These are phyloP conservation scores for Neotropicomus parvogracilis DNA, from an alignment of 1,284 basidiomycete genomes.

Conservation along the genomic window DNA sequence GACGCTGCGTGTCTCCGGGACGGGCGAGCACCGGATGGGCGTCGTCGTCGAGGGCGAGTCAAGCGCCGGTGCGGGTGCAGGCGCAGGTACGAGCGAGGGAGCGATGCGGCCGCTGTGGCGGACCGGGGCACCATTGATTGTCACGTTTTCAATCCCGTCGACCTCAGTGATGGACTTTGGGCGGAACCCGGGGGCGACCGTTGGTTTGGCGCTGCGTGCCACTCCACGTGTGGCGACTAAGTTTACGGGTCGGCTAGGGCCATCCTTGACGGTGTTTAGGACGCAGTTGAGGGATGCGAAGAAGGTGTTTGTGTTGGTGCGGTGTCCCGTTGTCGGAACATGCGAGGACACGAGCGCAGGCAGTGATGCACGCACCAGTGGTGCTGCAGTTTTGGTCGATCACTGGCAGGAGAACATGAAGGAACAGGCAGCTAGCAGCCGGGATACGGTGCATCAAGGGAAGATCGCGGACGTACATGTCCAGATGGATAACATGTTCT, in stretches of 20 bases:
- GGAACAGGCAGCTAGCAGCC: background rate
- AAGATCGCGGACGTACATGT: background rate
- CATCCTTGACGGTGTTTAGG: constrained; percentile 31
- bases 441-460: background rate
- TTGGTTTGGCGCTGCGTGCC: constrained; percentile 31
- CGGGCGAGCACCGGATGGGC: constrained; percentile 19
- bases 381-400: background rate
- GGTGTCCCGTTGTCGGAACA: constrained; percentile 7
- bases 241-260: constrained; percentile 22
- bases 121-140: constrained; percentile 35
- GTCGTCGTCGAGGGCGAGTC: constrained; percentile 31
- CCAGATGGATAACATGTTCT: constrained; percentile 13
- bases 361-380: background rate
- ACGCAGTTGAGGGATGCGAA: constrained; percentile 28
- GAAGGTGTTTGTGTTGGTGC: constrained; percentile 33
- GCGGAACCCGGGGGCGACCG: constrained; percentile 12
- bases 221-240: constrained; percentile 14
- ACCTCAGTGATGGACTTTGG: constrained; percentile 28
- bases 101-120: constrained; percentile 20
- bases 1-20: constrained; percentile 22
- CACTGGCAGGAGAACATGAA: constrained; percentile 10
- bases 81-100: background rate
- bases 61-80: background rate
- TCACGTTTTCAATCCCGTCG: constrained; percentile 38
- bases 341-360: background rate